These are phyloP conservation scores for Phytophthora lateralis DNA, from an alignment of 352 stramenopile genomes.

Conservation along the genomic window DNA sequence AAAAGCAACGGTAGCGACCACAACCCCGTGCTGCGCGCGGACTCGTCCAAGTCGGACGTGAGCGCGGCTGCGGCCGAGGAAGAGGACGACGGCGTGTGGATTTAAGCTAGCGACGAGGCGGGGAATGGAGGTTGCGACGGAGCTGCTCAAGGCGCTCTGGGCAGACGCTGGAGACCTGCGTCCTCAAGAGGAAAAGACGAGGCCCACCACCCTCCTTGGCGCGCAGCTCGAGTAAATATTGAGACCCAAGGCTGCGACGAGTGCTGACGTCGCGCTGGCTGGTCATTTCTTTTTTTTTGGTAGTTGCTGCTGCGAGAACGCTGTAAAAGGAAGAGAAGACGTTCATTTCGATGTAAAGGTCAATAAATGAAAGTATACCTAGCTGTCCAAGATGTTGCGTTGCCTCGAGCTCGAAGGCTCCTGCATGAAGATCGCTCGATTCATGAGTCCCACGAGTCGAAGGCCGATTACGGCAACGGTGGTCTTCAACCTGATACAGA, in stretches of 20 bases:
- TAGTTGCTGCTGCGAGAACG: conserved; percentile 34
- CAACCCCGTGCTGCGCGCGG: conserved; percentile 45
- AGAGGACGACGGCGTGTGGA: conserved; percentile 77
- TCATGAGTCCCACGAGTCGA: neutral
- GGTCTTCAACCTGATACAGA: conserved; percentile 34
- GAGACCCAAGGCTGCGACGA: conserved; percentile 26
- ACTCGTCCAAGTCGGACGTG: conserved; percentile 45
- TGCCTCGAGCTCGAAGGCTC: neutral
- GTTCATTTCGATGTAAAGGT: conserved; percentile 52
- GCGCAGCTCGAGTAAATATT: conserved; percentile 43
- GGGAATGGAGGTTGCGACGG: conserved; percentile 3
- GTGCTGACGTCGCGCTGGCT: conserved; percentile 13
- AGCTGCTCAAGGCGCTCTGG: conserved; percentile 25
- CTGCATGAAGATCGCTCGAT: too few species aligned
- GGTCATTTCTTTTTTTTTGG: conserved; percentile 37
- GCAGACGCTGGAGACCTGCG: conserved; percentile 3
- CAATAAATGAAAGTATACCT: conserved; percentile 49
- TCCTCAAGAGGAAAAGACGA: conserved; percentile 17
- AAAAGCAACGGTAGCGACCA: conserved; percentile 43
- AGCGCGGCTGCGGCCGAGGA: conserved; percentile 26
- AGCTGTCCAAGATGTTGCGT: conserved; percentile 18
- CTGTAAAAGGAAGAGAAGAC: conserved; percentile 35
- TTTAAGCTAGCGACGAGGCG: conserved; percentile 35
- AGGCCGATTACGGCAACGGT: conserved; percentile 19
- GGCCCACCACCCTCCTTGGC: conserved; percentile 18